Evolutionary conservation across 768 basidiomycete genomes (phyloP), one percentile per base, ranked within the genome.

Genomic region (Crassisporium funariophilum): DNA sequence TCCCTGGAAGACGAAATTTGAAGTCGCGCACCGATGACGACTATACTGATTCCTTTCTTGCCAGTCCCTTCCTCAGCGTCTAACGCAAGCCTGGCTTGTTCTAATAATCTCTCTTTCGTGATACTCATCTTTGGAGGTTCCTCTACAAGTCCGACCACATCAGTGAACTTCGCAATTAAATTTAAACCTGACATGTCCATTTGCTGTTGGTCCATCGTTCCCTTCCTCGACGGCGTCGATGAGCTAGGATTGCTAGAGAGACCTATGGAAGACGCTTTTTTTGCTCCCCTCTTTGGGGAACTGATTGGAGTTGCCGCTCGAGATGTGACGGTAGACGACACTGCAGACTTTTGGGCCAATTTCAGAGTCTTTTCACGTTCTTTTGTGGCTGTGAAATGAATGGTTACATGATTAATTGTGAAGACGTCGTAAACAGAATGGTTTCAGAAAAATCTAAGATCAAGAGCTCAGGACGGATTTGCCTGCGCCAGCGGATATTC

Each of bases 311-410:
- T 79, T 48, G 70, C 65, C 6, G 75, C 69, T 38, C 73, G 70
- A 5, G 80, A 78, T 37, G 69, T 68, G 11, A 72, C 69, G 34
- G 70, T 68, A 47, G 81, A 77, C 13, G 62, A 49, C 21, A 68
- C 58, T 41, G 68, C 63, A 59, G 62, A 36, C 55, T 76, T 77
- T 56, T 78, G 76, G 52, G 75, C 69, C 54, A 72, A 55, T 61
- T 81, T 89, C 60, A 81, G 75, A 10, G 82, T 81, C 65, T 85
- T 91, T 66, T 90, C 88, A 64, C 80, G 84, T 71, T 89, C 86
- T 72, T 81, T 86, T 55, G 84, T 83, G 62, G 83, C 88, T 92
- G 76, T 66, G 66, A 63, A 63, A 61, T 66, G 52, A 68, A 70
- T 57, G 69, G 65, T 62, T 63, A 62, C 52, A 62, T 46, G 34